Evolutionary conservation across 257 asterid genomes (phyloP), one percentile per base, ranked within the genome.

Genomic region (Ilex aquifolium): DNA sequence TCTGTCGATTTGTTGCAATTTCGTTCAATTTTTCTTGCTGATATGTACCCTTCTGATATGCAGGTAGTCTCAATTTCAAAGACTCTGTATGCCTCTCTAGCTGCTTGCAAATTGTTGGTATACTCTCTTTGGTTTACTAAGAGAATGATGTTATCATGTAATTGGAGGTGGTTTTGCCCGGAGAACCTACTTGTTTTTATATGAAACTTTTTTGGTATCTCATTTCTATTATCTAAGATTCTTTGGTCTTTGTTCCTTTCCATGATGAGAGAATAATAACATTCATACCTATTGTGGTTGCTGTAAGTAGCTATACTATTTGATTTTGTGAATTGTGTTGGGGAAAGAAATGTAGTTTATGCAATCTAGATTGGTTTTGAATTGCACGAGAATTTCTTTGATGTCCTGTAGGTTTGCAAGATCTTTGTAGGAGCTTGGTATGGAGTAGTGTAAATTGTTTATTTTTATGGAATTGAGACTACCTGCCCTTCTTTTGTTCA

Each of bases 221-320:
- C 15, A 53, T 7, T 7, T 53, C 5, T n/a, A 7, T 53, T 15
- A 3, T 21, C 11, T 17, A 7, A 21, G 27, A 21, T 21, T 21
- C 27, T 21, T 21, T 21, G 27, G 27, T 21, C 27, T 21, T 21
- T 80, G 73, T 86, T 58, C 63, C 65, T 44, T 82, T 68, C 73
- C 72, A 78, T 61, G 95, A 74, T 68, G 81, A 82, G 68, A 73
- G 70, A 57, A 84, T 72, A 77, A 71, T 86, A 56, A 83, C 82
- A 16, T 69, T 81, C 72, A 84, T 86, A 61, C 95, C 95, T 55
- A 91, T 76, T 61, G 91, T 84, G 69, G 89, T 84, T 66, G 91
- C 89, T 69, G 95, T 86, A 78, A 86, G 91, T 68, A 64, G 67
- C 67, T 44, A 40, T 65, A 40, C 48, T 64, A 46, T 46, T 60